These are phyloP conservation scores for Hygrophorus russula DNA, from an alignment of 768 basidiomycete species.

Conservation along the genomic window DNA sequence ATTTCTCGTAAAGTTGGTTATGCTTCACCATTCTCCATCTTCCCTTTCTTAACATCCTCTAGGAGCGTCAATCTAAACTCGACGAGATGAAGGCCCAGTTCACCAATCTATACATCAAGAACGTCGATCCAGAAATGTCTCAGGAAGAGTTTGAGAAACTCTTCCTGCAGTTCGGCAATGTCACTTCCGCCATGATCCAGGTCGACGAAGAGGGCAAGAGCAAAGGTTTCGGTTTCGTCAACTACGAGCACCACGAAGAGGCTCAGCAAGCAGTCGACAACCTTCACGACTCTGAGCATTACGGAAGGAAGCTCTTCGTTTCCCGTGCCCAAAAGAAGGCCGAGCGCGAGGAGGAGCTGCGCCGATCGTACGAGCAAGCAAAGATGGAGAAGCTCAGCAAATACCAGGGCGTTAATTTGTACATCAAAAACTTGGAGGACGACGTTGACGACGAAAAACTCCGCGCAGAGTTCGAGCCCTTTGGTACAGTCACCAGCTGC, in stretches of 20 bases:
- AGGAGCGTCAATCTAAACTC: constrained; percentile 97
- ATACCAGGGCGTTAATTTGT: constrained; percentile 97
- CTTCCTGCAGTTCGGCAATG: constrained; percentile 65
- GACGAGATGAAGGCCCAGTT: constrained; percentile 97
- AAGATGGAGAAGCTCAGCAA: constrained; percentile 98
- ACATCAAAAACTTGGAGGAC: constrained; percentile 99
- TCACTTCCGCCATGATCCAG: constrained; percentile 84
- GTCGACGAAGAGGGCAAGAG: constrained; percentile 82
- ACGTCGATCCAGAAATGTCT: constrained; percentile 74
- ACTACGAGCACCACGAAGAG: constrained; percentile 87
- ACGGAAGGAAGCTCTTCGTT: constrained; percentile 89
- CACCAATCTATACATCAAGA: constrained; percentile 99
- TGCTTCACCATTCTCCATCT: neutral
- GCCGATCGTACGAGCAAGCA: constrained; percentile 86
- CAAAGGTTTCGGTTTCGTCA: constrained; percentile 98
- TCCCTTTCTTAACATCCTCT: neutral
- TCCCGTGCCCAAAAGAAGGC: constrained; percentile 96
- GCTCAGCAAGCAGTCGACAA: constrained; percentile 83
- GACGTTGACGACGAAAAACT: constrained; percentile 97
- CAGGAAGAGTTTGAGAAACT: constrained; percentile 81
- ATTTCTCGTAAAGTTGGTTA: constrained; percentile 81
- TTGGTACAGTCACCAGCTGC: constrained; percentile 95
- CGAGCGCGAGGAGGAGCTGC: constrained; percentile 95
- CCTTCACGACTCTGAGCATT: constrained; percentile 76
- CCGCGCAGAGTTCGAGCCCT: constrained; percentile 91